Evolutionary conservation across 2,329 filamentous ascomycete species (phyloP).

Genomic region (Aspergillus felis): DNA sequence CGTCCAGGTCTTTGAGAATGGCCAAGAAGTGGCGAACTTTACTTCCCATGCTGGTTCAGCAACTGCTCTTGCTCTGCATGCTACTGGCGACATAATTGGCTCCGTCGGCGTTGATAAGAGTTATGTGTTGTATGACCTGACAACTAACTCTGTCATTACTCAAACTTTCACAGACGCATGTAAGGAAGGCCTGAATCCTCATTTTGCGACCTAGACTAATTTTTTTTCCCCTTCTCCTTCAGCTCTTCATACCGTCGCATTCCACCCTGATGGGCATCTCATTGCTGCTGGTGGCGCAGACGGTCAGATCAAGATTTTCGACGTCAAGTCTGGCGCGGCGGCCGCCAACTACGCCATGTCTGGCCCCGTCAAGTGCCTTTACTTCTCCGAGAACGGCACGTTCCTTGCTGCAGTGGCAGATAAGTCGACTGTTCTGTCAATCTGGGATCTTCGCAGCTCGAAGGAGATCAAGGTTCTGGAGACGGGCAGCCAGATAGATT

Average conservation of each 20-base stretch:
- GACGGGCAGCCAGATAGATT: slow-evolving; percentile 71
- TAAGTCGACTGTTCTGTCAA: slow-evolving; percentile 71
- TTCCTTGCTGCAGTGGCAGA: slow-evolving; percentile 85
- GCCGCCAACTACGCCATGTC: slow-evolving; percentile 67
- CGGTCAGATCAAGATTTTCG: slow-evolving; percentile 83
- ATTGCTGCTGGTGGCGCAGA: slow-evolving; percentile 77
- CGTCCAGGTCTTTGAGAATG: slow-evolving; percentile 75
- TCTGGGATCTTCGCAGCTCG: slow-evolving; percentile 90
- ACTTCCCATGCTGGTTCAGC: slow-evolving; percentile 78
- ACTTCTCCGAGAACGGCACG: slow-evolving; percentile 94
- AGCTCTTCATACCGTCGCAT: slow-evolving; percentile 74
- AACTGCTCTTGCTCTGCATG: slow-evolving; percentile 74
- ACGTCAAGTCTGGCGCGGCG: slow-evolving; percentile 72
- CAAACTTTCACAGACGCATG: slow-evolving; percentile 77
- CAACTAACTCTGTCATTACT: slow-evolving; percentile 62
- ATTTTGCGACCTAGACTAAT: not conserved
- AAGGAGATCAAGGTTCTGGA: slow-evolving; percentile 81
- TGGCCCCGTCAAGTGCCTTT: slow-evolving; percentile 68
- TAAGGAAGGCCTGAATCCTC: slow-evolving; percentile 44
- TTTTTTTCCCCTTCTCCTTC: slow-evolving; percentile 19
- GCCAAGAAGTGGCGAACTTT: slow-evolving; percentile 65
- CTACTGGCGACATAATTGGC: slow-evolving; percentile 75
- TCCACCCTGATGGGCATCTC: slow-evolving; percentile 96
- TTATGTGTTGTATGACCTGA: slow-evolving; percentile 82
- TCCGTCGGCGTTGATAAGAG: slow-evolving; percentile 91